A percentile compares a stretch with the other conserved stretches of the same genome.
phyloP scores from a whole-genome alignment of 225 moss, liverwort and hornwort genomes.

The Sphagnum contortum region DNA sequence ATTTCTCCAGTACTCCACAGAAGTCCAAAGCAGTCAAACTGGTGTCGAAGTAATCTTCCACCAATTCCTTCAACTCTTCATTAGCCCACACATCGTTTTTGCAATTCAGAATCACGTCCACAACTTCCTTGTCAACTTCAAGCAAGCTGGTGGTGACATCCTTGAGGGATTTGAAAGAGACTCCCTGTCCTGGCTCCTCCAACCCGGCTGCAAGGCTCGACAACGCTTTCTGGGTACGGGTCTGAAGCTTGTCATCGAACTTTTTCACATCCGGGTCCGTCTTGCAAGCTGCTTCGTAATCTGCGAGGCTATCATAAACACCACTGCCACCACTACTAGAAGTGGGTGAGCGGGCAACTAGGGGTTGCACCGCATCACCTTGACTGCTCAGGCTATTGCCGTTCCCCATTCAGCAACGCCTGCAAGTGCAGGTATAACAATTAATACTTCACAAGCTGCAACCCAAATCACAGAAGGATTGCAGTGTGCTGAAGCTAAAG shows the following conservation, averaged over 20 bases:
- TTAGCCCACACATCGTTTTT: slow-evolving; percentile 76
- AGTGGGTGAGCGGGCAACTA: no score
- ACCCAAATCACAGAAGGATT: no score
- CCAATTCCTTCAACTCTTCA: slow-evolving; percentile 70
- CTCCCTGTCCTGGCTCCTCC: slow-evolving; percentile 39
- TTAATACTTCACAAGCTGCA: no score
- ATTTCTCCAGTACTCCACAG: slow-evolving; percentile 57
- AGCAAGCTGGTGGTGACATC: slow-evolving; percentile 62
- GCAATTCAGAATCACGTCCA: slow-evolving; percentile 50
- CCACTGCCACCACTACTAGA: background rate
- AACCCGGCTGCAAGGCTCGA: slow-evolving; percentile 55
- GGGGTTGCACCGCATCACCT: no score
- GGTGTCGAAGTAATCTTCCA: slow-evolving; percentile 61
- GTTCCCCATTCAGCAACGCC: no score
- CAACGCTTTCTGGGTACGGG: slow-evolving; percentile 48
- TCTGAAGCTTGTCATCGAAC: slow-evolving; percentile 61
- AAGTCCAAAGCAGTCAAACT: slow-evolving; percentile 63
- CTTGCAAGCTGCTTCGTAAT: slow-evolving; percentile 51
- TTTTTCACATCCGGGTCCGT: slow-evolving; percentile 56
- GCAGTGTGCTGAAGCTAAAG: no score
- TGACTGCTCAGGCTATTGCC: no score
- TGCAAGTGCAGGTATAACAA: no score
- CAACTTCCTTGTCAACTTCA: slow-evolving; percentile 68
- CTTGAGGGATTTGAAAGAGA: slow-evolving; percentile 57
- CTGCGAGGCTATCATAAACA: slow-evolving; percentile 19